Percentiles rank a stretch among this genome's conserved stretches.
Conservation (phyloP, 768 basidiomycete genomes). For the Hydnum rufescens region DNA sequence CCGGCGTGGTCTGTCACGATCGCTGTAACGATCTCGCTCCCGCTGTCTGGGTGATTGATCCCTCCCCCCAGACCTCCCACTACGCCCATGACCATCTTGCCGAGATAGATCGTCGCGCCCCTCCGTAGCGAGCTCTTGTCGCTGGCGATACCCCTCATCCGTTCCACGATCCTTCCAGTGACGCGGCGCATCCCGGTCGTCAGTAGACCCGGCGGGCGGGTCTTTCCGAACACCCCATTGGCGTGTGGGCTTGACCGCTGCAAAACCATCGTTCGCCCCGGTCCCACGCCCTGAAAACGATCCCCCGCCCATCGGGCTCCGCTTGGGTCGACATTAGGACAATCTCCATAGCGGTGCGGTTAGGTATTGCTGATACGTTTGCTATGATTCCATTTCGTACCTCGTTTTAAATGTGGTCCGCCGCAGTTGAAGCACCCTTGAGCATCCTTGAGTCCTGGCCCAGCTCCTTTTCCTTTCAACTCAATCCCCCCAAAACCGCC, state of each 20-base stretch:
- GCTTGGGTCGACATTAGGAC: slow-evolving; percentile 7
- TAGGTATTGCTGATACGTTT: background rate
- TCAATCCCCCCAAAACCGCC: slow-evolving; percentile 30
- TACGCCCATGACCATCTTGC: slow-evolving; percentile 11
- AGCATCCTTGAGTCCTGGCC: slow-evolving; percentile 27
- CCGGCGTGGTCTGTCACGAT: background rate
- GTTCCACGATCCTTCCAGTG: slow-evolving; percentile 10
- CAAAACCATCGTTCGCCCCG: slow-evolving; percentile 6
- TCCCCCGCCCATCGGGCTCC: slow-evolving; percentile 3
- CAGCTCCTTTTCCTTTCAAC: slow-evolving; percentile 5
- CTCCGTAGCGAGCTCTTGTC: slow-evolving; percentile 6
- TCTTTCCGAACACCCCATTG: slow-evolving; percentile 3
- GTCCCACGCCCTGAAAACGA: slow-evolving; percentile 4
- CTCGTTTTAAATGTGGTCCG: slow-evolving; percentile 83
- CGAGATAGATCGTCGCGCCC: slow-evolving; percentile 12
- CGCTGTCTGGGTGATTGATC: background rate
- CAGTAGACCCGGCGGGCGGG: slow-evolving; percentile 3
- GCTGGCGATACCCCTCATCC: slow-evolving; percentile 3
- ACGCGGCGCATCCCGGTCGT: no score
- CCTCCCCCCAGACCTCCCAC: slow-evolving; percentile 7
- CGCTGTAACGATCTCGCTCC: background rate
- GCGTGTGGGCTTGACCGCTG: background rate
- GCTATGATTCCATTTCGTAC: slow-evolving; percentile 20
- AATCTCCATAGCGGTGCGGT: background rate
- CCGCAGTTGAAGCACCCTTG: slow-evolving; percentile 83